phyloP scores from a whole-genome alignment of 768 basidiomycete species.

The Amanita pallidorosea region DNA sequence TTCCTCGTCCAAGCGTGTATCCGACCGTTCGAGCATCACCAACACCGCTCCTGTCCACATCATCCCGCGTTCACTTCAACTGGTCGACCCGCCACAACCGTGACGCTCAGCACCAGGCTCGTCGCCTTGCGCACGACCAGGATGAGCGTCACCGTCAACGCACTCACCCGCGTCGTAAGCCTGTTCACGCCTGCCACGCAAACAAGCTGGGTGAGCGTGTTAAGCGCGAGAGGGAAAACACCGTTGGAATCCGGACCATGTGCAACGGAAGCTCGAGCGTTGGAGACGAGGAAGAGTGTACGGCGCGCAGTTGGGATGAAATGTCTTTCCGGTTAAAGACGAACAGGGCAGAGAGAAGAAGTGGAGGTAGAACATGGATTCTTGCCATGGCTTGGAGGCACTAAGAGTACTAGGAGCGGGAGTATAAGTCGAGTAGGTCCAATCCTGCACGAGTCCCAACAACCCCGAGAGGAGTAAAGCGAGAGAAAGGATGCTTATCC shows the following conservation, averaged over 20 bases:
- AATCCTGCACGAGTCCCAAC: slow-evolving; percentile 79
- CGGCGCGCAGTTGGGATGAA: slow-evolving; percentile 16
- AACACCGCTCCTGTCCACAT: slow-evolving; percentile 64
- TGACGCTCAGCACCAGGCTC: slow-evolving; percentile 65
- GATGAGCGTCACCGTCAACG: slow-evolving; percentile 70
- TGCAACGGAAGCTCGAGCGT: slow-evolving; percentile 13
- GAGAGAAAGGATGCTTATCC: slow-evolving; percentile 61
- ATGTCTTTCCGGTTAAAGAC: slow-evolving; percentile 38
- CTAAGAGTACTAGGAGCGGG: slow-evolving; percentile 7
- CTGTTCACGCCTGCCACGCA: slow-evolving; percentile 85
- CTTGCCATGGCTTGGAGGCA: slow-evolving; percentile 53
- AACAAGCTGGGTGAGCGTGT: slow-evolving; percentile 74
- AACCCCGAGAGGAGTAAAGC: slow-evolving; percentile 76
- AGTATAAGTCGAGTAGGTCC: slow-evolving; percentile 47
- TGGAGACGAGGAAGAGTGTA: slow-evolving; percentile 15
- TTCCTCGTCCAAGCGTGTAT: slow-evolving; percentile 39
- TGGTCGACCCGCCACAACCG: slow-evolving; percentile 17
- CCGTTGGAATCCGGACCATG: slow-evolving; percentile 34
- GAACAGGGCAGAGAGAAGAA: slow-evolving; percentile 75
- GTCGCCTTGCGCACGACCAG: slow-evolving; percentile 75
- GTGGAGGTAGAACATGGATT: slow-evolving; percentile 89
- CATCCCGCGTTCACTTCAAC: slow-evolving; percentile 27
- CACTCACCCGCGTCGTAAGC: slow-evolving; percentile 65
- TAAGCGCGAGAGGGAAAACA: slow-evolving; percentile 55
- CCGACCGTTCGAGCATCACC: slow-evolving; percentile 59